Evolutionary conservation across 2,329 filamentous ascomycete genomes (phyloP).

Genomic region (Neoscytalidium dimidiatum): DNA sequence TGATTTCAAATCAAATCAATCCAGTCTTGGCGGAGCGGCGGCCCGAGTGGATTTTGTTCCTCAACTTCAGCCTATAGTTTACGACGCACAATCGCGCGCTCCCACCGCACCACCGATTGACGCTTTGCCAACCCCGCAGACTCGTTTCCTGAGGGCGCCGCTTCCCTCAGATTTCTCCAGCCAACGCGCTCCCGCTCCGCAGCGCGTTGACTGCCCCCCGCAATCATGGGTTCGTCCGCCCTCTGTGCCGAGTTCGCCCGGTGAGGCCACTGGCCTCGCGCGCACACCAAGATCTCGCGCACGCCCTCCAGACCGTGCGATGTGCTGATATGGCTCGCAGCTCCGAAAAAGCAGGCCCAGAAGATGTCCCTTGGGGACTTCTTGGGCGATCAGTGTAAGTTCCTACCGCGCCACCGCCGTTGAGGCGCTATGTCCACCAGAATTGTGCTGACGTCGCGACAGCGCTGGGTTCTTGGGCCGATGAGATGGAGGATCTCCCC

Average conservation of each 20-base stretch:
- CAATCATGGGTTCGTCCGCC: slow-evolving; percentile 60
- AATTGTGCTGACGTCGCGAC: slow-evolving; percentile 31
- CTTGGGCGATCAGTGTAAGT: slow-evolving; percentile 85
- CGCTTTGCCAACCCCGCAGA: not conserved
- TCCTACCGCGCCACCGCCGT: slow-evolving; percentile 24
- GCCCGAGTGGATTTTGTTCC: slow-evolving; percentile 17
- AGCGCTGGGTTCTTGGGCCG: slow-evolving; percentile 92
- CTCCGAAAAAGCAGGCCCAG: slow-evolving; percentile 90
- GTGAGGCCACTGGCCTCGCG: slow-evolving; percentile 16
- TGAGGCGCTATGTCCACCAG: slow-evolving; percentile 18
- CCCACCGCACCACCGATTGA: slow-evolving; percentile 14
- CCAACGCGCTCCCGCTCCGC: slow-evolving; percentile 37
- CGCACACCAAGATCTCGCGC: not conserved
- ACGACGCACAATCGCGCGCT: slow-evolving; percentile 19
- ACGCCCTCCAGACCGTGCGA: not conserved
- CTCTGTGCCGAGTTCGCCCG: slow-evolving; percentile 29
- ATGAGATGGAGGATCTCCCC: slow-evolving; percentile 90
- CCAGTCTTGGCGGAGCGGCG: slow-evolving; percentile 8
- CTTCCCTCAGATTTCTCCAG: slow-evolving; percentile 31
- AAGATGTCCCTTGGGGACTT: slow-evolving; percentile 98
- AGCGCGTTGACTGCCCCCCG: slow-evolving; percentile 45
- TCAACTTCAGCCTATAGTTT: slow-evolving; percentile 21
- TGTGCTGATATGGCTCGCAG: slow-evolving; percentile 58
- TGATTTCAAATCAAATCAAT: not conserved
- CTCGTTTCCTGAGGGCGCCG: not conserved